Percentiles rank a stretch among this genome's conserved stretches.
Conservation (phyloP, 495 filamentous ascomycete genomes). For the Filosporella fistucella region DNA sequence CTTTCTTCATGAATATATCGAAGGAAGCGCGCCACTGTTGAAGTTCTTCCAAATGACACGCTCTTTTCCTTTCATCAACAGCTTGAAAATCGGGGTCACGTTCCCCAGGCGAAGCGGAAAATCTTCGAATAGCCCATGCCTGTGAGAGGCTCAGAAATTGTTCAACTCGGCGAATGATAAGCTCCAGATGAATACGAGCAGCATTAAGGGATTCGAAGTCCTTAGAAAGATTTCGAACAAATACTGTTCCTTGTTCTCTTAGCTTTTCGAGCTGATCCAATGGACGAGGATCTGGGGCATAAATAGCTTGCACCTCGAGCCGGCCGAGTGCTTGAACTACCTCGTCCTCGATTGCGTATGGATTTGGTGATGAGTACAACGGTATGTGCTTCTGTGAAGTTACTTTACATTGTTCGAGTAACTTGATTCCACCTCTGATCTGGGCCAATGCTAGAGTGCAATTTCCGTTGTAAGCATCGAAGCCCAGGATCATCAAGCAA, state of each 20-base stretch:
- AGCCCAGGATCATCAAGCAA: background rate
- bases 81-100: background rate
- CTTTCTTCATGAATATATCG: background rate
- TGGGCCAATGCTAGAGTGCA: background rate
- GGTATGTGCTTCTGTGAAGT: background rate
- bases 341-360: constrained; percentile 1
- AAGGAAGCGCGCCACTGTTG: constrained; percentile 1
- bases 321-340: constrained; percentile 3
- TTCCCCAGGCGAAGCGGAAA: background rate
- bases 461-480: constrained; percentile 2
- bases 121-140: background rate
- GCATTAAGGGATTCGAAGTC: background rate
- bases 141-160: background rate
- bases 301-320: background rate
- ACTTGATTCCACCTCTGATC: background rate
- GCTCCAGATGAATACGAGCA: constrained; percentile 5
- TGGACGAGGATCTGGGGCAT: background rate
- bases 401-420: background rate
- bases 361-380: background rate
- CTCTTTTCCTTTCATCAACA: background rate
- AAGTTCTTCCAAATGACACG: background rate
- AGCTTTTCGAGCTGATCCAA: background rate
- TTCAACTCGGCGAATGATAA: constrained; percentile 2
- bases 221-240: background rate
- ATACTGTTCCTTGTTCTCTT: background rate